A percentile compares a stretch with the other conserved stretches of the same genome.
phyloP scores from a whole-genome alignment of 495 filamentous ascomycete species.

The Pseudoneurospora amorphoporcata region DNA sequence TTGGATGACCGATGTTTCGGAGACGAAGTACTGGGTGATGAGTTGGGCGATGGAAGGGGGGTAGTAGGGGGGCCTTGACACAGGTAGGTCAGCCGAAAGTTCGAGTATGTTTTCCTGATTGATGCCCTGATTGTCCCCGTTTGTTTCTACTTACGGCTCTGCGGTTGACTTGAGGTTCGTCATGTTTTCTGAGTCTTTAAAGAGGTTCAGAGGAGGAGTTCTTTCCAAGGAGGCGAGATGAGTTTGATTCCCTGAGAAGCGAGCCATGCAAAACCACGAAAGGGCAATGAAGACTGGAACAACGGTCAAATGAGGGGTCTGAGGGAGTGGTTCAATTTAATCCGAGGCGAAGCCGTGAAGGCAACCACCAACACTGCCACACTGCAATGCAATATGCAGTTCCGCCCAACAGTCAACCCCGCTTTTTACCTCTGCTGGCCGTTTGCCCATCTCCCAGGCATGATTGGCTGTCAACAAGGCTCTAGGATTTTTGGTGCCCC shows the following conservation, averaged over 20 bases:
- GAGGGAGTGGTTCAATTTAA: not conserved
- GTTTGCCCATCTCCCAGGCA: not conserved
- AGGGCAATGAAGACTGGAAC: not conserved
- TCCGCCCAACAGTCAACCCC: not conserved
- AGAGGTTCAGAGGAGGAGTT: not conserved
- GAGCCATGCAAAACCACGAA: not conserved
- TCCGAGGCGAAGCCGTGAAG: too few relatives aligned
- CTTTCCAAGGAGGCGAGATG: not conserved
- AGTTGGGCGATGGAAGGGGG: not conserved
- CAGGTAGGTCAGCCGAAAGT: not conserved
- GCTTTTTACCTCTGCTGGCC: not conserved
- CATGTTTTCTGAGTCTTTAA: not conserved
- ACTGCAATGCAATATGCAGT: not conserved
- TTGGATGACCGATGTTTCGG: not conserved
- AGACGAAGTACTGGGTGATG: fast-evolving
- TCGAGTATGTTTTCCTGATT: too few relatives aligned
- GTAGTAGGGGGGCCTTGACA: not conserved
- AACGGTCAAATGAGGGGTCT: not conserved
- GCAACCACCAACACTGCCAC: not conserved
- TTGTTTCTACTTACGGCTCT: not conserved
- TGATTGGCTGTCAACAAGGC: not conserved
- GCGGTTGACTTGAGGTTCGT: not conserved
- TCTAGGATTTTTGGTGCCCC: too few relatives aligned
- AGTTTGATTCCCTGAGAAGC: not conserved
- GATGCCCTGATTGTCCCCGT: not conserved